Evolutionary conservation across 208 protist genomes (phyloP), one percentile per base, ranked within the genome.

Genomic region (Leishmania major): DNA sequence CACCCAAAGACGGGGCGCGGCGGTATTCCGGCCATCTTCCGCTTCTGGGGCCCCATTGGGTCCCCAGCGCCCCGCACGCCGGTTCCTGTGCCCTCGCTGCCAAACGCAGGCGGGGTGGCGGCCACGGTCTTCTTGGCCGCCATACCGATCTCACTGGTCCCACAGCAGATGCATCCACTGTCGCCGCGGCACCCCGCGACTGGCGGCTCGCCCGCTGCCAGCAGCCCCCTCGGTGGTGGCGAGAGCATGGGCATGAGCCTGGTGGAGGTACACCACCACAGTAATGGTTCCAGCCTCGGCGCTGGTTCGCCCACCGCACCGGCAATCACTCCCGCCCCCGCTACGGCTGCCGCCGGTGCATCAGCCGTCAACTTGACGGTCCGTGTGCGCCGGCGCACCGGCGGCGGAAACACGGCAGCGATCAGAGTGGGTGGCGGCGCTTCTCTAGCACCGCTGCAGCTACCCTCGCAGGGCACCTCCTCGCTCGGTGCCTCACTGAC

Each of bases 11-110:
- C 55, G 0, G 78, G 53, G 45, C 82, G 82, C 15, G 82, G 82
- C 31, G 78, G 72, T 31, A 86, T 86, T 55, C 82, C 82, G 2
- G 72, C 82, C 10, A 80, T 86, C 19, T 86, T 86, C 43, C 82
- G 82, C 72, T 86, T 69, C 66, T 86, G 43, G 59, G 82, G 82
- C 0, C 82, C 82, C n/a, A 66, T 67, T 28, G 78, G 82, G 5
- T 74, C 69, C 25, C 82, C 82, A 15, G 51, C 81, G 15, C 71
- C 72, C 51, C 78, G 73, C 51, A 79, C 71, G 40, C 77, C 64
- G 43, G n/a, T 28, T 62, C 40, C n/a, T n/a, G 28, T 75, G 64
- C 25, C 45, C 62, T 2, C 31, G 31, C 69, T 35, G 25, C 17
- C 79, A 59, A 51, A 51, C 66, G 31, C 79, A 67, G 60, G 59